phyloP scores from a whole-genome alignment of 1,139 yeast genomes.

The Zygoascus sp. region DNA sequence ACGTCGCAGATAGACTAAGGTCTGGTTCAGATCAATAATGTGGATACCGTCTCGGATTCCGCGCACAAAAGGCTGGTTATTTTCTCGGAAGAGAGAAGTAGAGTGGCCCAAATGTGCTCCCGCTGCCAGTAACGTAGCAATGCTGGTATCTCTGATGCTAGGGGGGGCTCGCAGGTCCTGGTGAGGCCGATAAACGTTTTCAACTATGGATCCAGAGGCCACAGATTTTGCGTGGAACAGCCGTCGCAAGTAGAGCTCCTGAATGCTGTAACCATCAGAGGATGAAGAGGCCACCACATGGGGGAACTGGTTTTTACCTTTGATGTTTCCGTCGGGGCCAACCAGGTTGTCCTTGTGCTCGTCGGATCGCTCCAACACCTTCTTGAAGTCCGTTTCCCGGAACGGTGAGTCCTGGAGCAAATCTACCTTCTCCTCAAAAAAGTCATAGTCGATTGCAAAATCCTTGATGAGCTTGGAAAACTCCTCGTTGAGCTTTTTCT shows the following conservation, averaged over 20 bases:
- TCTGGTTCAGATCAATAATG: slow-evolving; percentile 82
- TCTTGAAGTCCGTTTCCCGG: slow-evolving; percentile 17
- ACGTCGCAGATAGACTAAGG: slow-evolving; percentile 66
- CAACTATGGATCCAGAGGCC: slow-evolving; percentile 59
- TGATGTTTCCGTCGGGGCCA: slow-evolving; percentile 24
- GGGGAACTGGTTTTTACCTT: slow-evolving; percentile 35
- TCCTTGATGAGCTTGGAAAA: slow-evolving; percentile 30
- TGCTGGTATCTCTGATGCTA: slow-evolving; percentile 51
- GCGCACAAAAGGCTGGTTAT: slow-evolving; percentile 79
- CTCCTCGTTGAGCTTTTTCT: slow-evolving; percentile 28
- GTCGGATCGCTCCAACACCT: slow-evolving; percentile 11
- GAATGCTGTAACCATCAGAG: slow-evolving; percentile 57
- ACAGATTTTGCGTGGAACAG: slow-evolving; percentile 50
- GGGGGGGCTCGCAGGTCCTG: slow-evolving; percentile 59
- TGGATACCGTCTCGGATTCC: slow-evolving; percentile 89
- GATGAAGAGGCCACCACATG: slow-evolving; percentile 35
- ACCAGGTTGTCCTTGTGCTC: slow-evolving; percentile 2
- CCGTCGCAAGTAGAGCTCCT: slow-evolving; percentile 74
- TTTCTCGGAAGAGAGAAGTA: slow-evolving; percentile 71
- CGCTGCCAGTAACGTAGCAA: slow-evolving; percentile 74
- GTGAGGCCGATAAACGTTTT: slow-evolving; percentile 65
- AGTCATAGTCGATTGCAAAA: slow-evolving; percentile 30
- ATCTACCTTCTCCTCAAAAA: slow-evolving; percentile 19
- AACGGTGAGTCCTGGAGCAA: slow-evolving; percentile 17
- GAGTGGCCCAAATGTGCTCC: slow-evolving; percentile 96